Percentiles rank a stretch among this genome's conserved stretches.
Conservation (phyloP, 2,329 filamentous ascomycete genomes). For the Sporothrix protearum region DNA sequence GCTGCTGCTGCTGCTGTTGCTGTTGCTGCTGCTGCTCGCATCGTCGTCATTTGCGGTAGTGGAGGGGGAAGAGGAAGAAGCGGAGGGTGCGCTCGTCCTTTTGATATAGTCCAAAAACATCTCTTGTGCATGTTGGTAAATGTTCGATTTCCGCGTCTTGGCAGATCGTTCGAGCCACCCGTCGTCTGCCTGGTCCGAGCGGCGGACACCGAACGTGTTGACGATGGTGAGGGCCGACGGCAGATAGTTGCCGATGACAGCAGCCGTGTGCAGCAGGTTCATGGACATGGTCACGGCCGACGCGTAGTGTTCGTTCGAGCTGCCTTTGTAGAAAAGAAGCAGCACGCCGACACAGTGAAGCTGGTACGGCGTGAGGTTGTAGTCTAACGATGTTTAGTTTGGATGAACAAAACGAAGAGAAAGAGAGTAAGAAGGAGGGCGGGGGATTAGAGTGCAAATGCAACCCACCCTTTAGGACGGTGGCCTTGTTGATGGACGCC, state of each 20-base stretch:
- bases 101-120: conserved; percentile 31
- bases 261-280: conserved; percentile 35
- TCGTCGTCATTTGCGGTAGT: no score
- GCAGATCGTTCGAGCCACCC: neutral
- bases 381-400: conserved; percentile 27
- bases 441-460: no score
- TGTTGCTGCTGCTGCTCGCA: neutral
- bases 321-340: conserved; percentile 30
- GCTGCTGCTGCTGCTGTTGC: neutral
- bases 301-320: neutral
- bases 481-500: neutral
- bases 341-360: conserved; percentile 37
- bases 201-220: conserved; percentile 22
- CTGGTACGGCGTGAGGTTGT: conserved; percentile 31
- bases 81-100: neutral
- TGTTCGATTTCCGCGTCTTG: conserved; percentile 20
- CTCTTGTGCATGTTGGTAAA: conserved; percentile 29
- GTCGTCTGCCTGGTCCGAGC: neutral
- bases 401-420: neutral
- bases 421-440: no score
- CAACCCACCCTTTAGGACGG: neutral
- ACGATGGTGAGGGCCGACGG: conserved; percentile 39
- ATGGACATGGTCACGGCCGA: neutral
- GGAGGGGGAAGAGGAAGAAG: neutral
- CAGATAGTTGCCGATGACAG: conserved; percentile 33